Evolutionary conservation across 163 green algal genomes (phyloP).

Genomic region (Scenedesmus sp.): DNA sequence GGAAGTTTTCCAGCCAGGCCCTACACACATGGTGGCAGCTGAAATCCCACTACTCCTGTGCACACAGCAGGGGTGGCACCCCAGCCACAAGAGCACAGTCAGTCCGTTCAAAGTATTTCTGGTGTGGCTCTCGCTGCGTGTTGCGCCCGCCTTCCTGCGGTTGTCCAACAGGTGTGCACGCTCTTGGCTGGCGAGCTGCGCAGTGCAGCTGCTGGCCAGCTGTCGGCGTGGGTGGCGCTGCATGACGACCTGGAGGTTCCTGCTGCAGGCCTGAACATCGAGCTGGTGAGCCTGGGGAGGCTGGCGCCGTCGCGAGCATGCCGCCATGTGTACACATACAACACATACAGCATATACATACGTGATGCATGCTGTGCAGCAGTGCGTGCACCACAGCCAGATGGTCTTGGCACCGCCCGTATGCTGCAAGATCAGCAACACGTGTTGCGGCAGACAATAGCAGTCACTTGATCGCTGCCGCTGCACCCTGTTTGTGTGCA

Average conservation of each 20-base stretch:
- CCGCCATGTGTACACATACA: background rate
- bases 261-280: background rate
- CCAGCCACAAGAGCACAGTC: no score
- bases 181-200: constrained; percentile 26
- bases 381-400: background rate
- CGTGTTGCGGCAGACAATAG: no score
- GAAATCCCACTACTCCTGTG: no score
- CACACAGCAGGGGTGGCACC: no score
- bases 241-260: constrained; percentile 36
- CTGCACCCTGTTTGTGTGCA: background rate
- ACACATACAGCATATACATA: background rate
- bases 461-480: no score
- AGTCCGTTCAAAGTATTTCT: no score
- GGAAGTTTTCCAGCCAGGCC: no score
- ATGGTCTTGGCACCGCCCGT: no score
- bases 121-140: background rate
- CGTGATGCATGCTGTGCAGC: background rate
- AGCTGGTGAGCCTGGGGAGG: no score
- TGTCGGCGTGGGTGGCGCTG: constrained; percentile 28
- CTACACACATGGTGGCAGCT: no score
- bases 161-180: constrained; percentile 39
- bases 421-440: no score
- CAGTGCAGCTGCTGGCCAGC: constrained; percentile 21
- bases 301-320: no score
- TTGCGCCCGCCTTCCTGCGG: background rate